Conservation (phyloP, 2,329 filamentous ascomycete species). For the Hawksworthiomyces lignivorus region DNA sequence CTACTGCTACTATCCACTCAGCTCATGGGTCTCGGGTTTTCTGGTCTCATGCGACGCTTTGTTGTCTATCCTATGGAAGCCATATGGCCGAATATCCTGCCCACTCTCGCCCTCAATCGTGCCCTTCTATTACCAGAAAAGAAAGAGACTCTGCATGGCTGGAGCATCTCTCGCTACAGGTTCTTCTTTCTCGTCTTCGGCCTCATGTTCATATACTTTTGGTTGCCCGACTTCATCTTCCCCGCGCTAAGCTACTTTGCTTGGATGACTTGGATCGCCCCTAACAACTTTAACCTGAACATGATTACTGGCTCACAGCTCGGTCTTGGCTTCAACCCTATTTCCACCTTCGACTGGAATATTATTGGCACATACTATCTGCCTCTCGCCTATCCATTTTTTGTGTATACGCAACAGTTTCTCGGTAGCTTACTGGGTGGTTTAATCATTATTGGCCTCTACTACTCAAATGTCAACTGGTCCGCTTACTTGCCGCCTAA, state of each 20-base stretch:
- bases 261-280: slow-evolving; percentile 48
- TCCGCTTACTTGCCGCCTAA: slow-evolving; percentile 44
- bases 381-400: slow-evolving; percentile 39
- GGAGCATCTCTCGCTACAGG: slow-evolving; percentile 34
- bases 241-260: slow-evolving; percentile 36
- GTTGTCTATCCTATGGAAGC: slow-evolving; percentile 43
- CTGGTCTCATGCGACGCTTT: slow-evolving; percentile 41
- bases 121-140: slow-evolving; percentile 36
- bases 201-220: slow-evolving; percentile 45
- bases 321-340: slow-evolving; percentile 28
- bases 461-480: slow-evolving; percentile 52
- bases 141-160: slow-evolving; percentile 28
- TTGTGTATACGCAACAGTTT: slow-evolving; percentile 55
- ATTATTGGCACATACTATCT: slow-evolving; percentile 17
- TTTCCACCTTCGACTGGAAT: slow-evolving; percentile 35
- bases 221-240: slow-evolving; percentile 44
- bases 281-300: slow-evolving; percentile 26
- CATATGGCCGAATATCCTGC: slow-evolving; percentile 43
- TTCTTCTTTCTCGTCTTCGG: slow-evolving; percentile 37
- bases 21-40: slow-evolving; percentile 48
- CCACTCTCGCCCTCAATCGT: slow-evolving; percentile 38
- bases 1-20: slow-evolving; percentile 43
- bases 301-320: slow-evolving; percentile 25
- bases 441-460: slow-evolving; percentile 49
- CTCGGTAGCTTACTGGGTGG: slow-evolving; percentile 48